Base-by-base conservation (phyloP, 345 rosid species). In the Abelmoschus esculentus region DNA sequence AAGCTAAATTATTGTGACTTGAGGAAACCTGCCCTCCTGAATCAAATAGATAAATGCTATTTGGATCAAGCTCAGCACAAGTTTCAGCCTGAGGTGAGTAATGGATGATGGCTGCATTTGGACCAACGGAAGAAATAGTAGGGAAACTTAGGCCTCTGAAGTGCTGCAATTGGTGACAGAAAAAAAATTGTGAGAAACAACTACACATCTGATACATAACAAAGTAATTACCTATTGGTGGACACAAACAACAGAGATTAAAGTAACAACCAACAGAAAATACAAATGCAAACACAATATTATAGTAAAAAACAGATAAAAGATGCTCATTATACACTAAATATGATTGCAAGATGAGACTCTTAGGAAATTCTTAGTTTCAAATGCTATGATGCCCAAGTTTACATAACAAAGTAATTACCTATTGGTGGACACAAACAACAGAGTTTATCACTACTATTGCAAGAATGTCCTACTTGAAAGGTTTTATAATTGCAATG, bases 111-210 rank as follows among this genome's bases (percentile, higher is more conserved):
- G 99, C 97, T 3, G 96, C 98, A 82, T 95, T 91, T 75, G 93
- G 83, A 79, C 99, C 99, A 61, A 92, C 92, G 0, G 98, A 90
- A 52, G 99, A 95, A 73, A 95, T 91, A 55, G 97, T 95, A 31
- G 98, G 96, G 77, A 95, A 95, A 82, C 99, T 95, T 79, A 92
- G 79, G 71, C 98, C 98, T 80, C 92, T 85, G 75, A 95, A 95
- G 82, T 84, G 85, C 99, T 95, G 92, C 76, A 81, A 78, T 67
- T 72, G 72, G 66, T 44, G 22, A 46, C 34, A 64, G 26, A 44
- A 22, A 42, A 64, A 19, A 42, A 12, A 12, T 8, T 40, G 42
- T 15, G 26, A 47, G 56, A 66, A 38, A n/a, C n/a, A n/a, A n/a
- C n/a, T n/a, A n/a, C n/a, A n/a, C n/a, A n/a, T n/a, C n/a, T n/a